Conservation (phyloP, 208 protist species). For the Novymonas esmeraldas region DNA sequence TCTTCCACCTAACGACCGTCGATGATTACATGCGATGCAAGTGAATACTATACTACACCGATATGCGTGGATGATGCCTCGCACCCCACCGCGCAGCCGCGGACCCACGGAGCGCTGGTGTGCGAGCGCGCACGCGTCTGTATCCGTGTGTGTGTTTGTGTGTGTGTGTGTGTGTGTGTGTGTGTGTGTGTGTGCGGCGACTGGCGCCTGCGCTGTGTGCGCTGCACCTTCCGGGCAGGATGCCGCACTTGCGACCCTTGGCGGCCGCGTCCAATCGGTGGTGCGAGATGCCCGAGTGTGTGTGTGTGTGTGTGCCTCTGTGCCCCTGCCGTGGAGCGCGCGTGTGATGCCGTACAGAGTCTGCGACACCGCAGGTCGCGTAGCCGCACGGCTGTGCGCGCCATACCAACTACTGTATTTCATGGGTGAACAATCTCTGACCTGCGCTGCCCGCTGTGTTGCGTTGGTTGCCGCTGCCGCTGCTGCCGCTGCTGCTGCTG, state of each 20-base stretch:
- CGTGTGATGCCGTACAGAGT: conserved; percentile 6
- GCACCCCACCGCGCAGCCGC: too few relatives aligned
- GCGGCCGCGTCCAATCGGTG: conserved; percentile 31
- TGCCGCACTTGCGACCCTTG: conserved; percentile 7
- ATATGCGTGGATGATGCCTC: conserved; percentile 22
- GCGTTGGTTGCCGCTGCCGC: too few relatives aligned
- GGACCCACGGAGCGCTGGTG: too few relatives aligned
- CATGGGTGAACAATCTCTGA: conserved; percentile 16
- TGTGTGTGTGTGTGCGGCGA: not conserved
- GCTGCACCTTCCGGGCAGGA: conserved; percentile 22
- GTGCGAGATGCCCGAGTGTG: conserved; percentile 21
- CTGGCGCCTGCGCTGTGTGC: conserved; percentile 4
- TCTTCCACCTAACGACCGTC: conserved; percentile 20
- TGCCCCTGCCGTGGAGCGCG: not conserved
- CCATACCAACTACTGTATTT: conserved; percentile 9
- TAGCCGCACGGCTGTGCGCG: conserved; percentile 11
- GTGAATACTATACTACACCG: conserved; percentile 35
- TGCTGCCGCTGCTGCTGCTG: not conserved
- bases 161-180: not conserved
- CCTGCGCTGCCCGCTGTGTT: not conserved
- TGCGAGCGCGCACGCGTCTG: too few relatives aligned
- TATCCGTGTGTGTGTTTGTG: conserved; percentile 8
- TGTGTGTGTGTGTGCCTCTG: not conserved
- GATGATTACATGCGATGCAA: conserved; percentile 34
- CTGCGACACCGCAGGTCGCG: conserved; percentile 4